Conservation (phyloP, 495 filamentous ascomycete genomes). For the Aspergillus mulundensis region DNA sequence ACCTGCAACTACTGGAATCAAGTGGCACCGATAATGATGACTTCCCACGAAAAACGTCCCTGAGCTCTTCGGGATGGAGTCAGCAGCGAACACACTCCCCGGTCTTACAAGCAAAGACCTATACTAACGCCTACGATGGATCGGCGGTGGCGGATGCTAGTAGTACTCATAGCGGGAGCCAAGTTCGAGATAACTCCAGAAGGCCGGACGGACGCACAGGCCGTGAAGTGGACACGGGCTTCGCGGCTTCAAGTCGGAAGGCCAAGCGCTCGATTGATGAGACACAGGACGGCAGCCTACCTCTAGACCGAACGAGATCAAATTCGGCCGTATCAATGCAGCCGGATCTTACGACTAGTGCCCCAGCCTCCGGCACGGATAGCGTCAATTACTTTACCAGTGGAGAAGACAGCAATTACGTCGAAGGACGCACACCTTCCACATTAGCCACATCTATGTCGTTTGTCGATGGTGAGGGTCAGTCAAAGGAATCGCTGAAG, state of each 20-base stretch:
- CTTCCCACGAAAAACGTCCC: conserved; percentile 22
- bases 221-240: conserved; percentile 23
- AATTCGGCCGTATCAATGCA: conserved; percentile 39
- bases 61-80: conserved; percentile 30
- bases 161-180: conserved; percentile 18
- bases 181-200: conserved; percentile 24
- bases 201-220: conserved; percentile 27
- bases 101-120: conserved; percentile 26
- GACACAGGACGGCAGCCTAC: conserved; percentile 16
- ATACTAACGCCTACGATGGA: conserved; percentile 26
- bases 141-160: conserved; percentile 14
- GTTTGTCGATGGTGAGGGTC: conserved; percentile 27
- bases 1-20: conserved; percentile 27
- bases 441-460: conserved; percentile 40
- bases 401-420: conserved; percentile 36
- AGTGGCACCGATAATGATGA: conserved; percentile 32
- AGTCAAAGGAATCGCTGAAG: conserved; percentile 25
- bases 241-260: conserved; percentile 18
- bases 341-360: conserved; percentile 29
- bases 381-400: conserved; percentile 16
- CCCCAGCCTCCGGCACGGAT: conserved; percentile 30
- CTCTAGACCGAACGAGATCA: conserved; percentile 26
- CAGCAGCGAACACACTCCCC: conserved; percentile 35
- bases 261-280: conserved; percentile 28
- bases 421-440: conserved; percentile 37